phyloP scores from a whole-genome alignment of 2,329 filamentous ascomycete genomes.

The Hypoxylon sp. region DNA sequence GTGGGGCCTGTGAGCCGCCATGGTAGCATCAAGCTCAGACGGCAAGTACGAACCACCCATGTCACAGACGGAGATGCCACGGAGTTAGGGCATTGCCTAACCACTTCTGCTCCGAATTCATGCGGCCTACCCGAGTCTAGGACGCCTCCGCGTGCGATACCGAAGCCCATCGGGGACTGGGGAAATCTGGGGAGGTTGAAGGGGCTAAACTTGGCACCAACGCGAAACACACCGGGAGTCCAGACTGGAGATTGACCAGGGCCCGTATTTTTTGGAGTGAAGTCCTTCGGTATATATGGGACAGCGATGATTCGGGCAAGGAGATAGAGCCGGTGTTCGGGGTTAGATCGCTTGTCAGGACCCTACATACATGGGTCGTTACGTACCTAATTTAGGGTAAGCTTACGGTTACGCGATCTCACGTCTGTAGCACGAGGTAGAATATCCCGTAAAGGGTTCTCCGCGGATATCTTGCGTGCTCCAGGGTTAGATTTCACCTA shows the following conservation, averaged over 20 bases:
- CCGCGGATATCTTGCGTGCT: slow-evolving; percentile 22
- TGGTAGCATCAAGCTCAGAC: not conserved
- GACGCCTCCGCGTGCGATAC: slow-evolving; percentile 7
- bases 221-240: slow-evolving; percentile 1
- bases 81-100: not conserved
- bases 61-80: not conserved
- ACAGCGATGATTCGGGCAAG: not conserved
- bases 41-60: not conserved
- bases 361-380: not conserved
- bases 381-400: not conserved
- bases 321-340: not conserved
- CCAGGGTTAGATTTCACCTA: slow-evolving; percentile 13
- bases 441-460: slow-evolving; percentile 7
- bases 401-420: slow-evolving; percentile 18
- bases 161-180: slow-evolving; percentile 4
- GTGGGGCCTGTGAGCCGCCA: not conserved
- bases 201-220: slow-evolving; percentile 1
- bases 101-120: slow-evolving; percentile 4
- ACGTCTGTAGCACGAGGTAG: slow-evolving; percentile 27
- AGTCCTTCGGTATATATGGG: not conserved
- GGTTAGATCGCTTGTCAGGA: not conserved
- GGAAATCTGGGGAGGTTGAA: slow-evolving; percentile 16
- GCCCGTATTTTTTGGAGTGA: slow-evolving; percentile 2
- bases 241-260: not conserved
- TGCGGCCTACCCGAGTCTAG: slow-evolving; percentile 1